Conservation (phyloP, 257 asterid genomes). For the Lycium ferocissimum region DNA sequence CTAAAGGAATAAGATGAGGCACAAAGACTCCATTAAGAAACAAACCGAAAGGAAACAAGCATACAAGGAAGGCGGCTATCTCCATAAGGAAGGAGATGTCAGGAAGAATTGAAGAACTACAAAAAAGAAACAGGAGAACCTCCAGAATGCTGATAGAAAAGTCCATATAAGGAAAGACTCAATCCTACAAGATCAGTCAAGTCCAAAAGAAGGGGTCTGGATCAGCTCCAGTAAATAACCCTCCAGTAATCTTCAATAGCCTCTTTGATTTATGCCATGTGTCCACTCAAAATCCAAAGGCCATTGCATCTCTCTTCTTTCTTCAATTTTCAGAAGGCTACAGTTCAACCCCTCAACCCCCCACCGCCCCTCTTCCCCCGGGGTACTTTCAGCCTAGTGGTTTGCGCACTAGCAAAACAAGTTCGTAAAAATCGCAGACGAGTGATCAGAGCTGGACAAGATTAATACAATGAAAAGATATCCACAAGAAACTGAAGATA, state of each 20-base stretch:
- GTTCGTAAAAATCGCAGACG: background rate
- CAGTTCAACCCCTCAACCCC: too few species aligned
- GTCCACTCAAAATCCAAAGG: too few species aligned
- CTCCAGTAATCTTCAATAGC: too few species aligned
- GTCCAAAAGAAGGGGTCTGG: constrained; percentile 3
- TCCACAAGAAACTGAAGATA: constrained; percentile 20
- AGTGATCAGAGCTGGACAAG: background rate
- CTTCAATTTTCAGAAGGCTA: too few species aligned
- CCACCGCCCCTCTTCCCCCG: background rate
- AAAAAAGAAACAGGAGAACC: background rate
- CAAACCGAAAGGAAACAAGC: background rate
- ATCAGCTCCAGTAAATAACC: too few species aligned
- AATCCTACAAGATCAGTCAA: background rate
- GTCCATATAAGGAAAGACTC: background rate
- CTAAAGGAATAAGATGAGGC: background rate
- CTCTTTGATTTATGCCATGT: too few species aligned
- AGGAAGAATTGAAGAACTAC: background rate
- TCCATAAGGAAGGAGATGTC: background rate
- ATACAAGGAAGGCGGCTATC: background rate
- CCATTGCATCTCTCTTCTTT: too few species aligned
- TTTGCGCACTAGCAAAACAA: background rate
- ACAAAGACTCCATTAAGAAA: constrained; percentile 4
- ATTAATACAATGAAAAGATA: background rate
- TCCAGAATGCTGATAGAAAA: background rate
- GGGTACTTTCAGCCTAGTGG: background rate